Evolutionary conservation across 305 asterid species (phyloP), one percentile per base, ranked within the genome.

Genomic region (Solanum hybrid): DNA sequence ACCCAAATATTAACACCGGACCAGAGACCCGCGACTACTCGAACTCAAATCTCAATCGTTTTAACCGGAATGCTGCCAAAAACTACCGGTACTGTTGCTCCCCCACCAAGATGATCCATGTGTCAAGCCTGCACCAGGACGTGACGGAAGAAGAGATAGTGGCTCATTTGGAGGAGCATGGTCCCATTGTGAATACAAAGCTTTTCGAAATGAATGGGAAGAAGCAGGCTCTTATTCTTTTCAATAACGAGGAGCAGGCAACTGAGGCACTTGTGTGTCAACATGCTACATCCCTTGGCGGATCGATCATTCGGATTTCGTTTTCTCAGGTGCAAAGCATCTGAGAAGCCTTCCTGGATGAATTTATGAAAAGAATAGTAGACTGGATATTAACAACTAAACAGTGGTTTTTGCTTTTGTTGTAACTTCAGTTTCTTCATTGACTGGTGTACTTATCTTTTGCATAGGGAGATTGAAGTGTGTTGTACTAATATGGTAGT

Each of bases 181-280:
- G 99, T 29, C 61, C 94, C 39, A 94, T 97, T 75, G 93, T 93
- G 15, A 93, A 91, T 86, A 92, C 96, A 2, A 97, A 97, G 91
- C 93, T 97, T 22, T 97, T 97, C 89, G 99, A 96, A 93, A 95
- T 95, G 97, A 97, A 97, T 26, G 98, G 99, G 61, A 97, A 96
- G 95, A 97, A 96, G 89, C 99, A 95, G 92, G 96, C 98, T 91
- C 98, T 96, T 37, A 94, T 96, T 89, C 97, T 94, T 57, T 95
- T 94, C 65, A 98, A 97, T 91, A 95, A 90, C 4, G 98, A 97
- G 94, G 99, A 96, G 93, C 96, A 94, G 92, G 99, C 99, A 39
- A 94, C 99, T 79, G 99, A 97, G 92, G 97, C 99, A 89, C 97
- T 97, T 89, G 98, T 96, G 91, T 95, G 99, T 95, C 96, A 97